Evolutionary conservation across 2,329 filamentous ascomycete species (phyloP), one percentile per base, ranked within the genome.

Genomic region (Fusarium stilboides): DNA sequence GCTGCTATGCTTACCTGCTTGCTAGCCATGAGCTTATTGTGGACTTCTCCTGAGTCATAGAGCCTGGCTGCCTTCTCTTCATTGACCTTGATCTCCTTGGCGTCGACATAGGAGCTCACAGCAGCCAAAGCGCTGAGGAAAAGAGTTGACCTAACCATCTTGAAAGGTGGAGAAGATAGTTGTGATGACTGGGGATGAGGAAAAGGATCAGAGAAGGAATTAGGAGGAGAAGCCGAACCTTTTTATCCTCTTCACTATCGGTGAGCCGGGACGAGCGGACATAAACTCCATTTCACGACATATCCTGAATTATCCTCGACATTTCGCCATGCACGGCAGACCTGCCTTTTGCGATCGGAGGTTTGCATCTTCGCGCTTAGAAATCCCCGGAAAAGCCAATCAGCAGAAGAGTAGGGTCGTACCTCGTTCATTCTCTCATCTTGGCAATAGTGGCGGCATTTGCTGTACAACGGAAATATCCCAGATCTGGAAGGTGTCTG

Each of bases 91-190:
- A 74, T 65, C 42, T 74, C 71, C 54, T 74, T 72, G 10, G 46
- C 71, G 13, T 39, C 15, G 3, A 47, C 57, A n/a, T 55, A 45
- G 6, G 69, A 60, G 19, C 28, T 31, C 1, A 68, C 12, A 6
- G 55, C 53, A 39, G 69, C 71, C 4, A 70, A 19, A 2, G 57
- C 36, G 36, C 71, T 44, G 15, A 72, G 28, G 10, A 67, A 37
- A 19, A 71, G 17, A 37, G 60, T 40, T n/a, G 62, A 50, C 36
- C 61, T 70, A 47, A 73, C 71, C 71, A 73, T 73, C n/a, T 15
- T 70, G 62, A 10, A 19, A 2, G 8, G 15, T 40, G 15, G 9
- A 10, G 20, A 36, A 12, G 15, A 2, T 24, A 12, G 26, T 8
- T 46, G 19, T 15, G 28, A 24, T 22, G 7, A 39, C 2, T 10